Percentiles rank a stretch among this genome's conserved stretches.
phyloP scores from a whole-genome alignment of 2,329 filamentous ascomycete species.

The Nemania sp. region DNA sequence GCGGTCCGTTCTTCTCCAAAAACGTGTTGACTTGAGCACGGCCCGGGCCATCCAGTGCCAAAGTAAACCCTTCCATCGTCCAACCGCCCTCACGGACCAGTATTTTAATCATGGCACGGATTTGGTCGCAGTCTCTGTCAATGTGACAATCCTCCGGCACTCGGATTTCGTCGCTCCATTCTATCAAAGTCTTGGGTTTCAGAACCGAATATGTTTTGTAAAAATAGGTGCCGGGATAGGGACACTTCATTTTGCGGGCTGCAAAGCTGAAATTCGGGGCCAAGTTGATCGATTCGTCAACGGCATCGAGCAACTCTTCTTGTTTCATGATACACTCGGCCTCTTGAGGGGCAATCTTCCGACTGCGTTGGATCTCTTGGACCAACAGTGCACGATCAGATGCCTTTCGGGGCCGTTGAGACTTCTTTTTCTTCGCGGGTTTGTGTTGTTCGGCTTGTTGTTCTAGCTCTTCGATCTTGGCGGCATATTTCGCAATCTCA shows the following conservation, averaged over 20 bases:
- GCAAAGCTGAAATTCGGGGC: constrained; percentile 1
- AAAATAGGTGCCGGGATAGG: neutral
- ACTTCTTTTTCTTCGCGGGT: constrained; percentile 4
- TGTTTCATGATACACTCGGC: constrained; percentile 9
- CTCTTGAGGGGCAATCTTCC: constrained; percentile 2
- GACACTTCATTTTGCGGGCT: neutral
- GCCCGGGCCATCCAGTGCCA: neutral
- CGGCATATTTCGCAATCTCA: constrained; percentile 7
- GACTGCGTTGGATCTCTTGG: neutral
- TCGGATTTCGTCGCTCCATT: neutral
- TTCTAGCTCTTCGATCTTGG: neutral
- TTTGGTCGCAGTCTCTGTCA: constrained; percentile 16
- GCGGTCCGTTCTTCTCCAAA: constrained; percentile 4
- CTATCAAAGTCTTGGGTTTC: neutral
- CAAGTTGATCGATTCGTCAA: constrained; percentile 8
- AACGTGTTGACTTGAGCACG: constrained; percentile 3
- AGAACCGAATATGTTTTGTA: neutral
- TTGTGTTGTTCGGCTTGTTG: neutral
- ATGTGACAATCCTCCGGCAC: neutral
- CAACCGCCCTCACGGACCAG: neutral
- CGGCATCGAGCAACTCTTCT: constrained; percentile 8
- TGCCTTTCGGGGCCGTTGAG: neutral
- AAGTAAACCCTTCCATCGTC: neutral
- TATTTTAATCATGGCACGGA: constrained; percentile 19
- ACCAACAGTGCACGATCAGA: neutral